Percentiles rank a stretch among this genome's conserved stretches.
phyloP scores from a whole-genome alignment of 345 rosid species.

The Salix exigua region DNA sequence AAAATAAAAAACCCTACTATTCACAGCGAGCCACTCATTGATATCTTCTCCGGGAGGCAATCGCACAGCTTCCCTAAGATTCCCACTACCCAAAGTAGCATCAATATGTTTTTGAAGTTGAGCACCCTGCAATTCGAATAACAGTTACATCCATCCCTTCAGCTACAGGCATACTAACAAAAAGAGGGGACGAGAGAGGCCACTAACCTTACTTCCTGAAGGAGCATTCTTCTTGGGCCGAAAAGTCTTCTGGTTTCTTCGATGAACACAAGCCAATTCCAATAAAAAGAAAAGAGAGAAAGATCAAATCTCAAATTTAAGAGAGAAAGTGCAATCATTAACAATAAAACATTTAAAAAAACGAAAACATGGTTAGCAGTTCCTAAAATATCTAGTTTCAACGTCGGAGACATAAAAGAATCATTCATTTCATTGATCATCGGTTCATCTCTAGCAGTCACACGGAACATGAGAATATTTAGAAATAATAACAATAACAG shows the following conservation, averaged over 20 bases:
- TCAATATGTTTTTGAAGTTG: conserved; percentile 63
- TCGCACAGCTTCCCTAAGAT: conserved; percentile 64
- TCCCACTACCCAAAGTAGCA: conserved; percentile 70
- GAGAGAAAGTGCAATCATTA: background rate
- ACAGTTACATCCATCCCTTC: background rate
- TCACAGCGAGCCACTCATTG: conserved; percentile 73
- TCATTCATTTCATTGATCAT: background rate
- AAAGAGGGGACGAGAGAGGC: background rate
- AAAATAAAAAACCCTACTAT: conserved; percentile 29
- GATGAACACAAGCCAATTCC: background rate
- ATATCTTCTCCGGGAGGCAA: conserved; percentile 73
- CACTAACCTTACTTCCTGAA: conserved; percentile 58
- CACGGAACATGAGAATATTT: background rate
- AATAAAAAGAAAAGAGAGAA: background rate
- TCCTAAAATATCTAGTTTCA: too few species aligned
- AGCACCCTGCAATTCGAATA: conserved; percentile 45
- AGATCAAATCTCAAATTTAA: background rate
- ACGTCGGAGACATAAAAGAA: too few species aligned
- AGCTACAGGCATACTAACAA: background rate
- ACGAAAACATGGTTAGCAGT: too few species aligned
- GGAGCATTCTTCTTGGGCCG: conserved; percentile 70
- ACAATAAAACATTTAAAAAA: background rate
- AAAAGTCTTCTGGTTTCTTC: conserved; percentile 68
- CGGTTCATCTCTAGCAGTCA: background rate
- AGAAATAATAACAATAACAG: background rate